Percentiles rank a stretch among this genome's conserved stretches.
Conservation (phyloP, 2,329 filamentous ascomycete species). For the Whalleya microplaca region DNA sequence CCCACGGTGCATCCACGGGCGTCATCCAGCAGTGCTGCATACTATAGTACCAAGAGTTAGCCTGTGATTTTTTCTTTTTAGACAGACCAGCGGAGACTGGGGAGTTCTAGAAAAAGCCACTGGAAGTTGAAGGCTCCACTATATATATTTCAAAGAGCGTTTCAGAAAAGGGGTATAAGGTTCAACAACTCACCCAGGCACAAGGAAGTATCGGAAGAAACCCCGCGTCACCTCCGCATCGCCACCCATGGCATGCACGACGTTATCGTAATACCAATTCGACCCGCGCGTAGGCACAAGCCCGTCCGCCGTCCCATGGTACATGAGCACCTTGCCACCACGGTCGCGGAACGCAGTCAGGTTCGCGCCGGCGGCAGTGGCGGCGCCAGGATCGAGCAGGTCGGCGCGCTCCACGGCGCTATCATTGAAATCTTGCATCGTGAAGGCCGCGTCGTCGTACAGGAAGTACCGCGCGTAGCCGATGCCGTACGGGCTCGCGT, state of each 20-base stretch:
- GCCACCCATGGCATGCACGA: slow-evolving; percentile 33
- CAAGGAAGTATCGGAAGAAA: slow-evolving; percentile 55
- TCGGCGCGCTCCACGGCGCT: slow-evolving; percentile 37
- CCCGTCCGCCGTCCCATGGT: slow-evolving; percentile 49
- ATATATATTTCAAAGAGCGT: no score
- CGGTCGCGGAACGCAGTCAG: slow-evolving; percentile 43
- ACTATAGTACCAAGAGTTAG: background rate
- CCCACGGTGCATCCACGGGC: slow-evolving; percentile 45
- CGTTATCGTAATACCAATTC: slow-evolving; percentile 40
- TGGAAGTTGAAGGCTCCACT: no score
- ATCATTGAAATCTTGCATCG: slow-evolving; percentile 39
- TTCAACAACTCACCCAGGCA: slow-evolving; percentile 52
- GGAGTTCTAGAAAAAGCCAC: no score
- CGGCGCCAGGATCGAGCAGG: slow-evolving; percentile 41
- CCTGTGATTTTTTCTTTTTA: slow-evolving; percentile 21
- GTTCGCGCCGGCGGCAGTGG: slow-evolving; percentile 45
- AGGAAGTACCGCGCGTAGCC: slow-evolving; percentile 46
- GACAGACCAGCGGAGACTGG: no score
- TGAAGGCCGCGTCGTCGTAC: slow-evolving; percentile 43
- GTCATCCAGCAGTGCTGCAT: slow-evolving; percentile 51
- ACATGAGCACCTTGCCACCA: slow-evolving; percentile 50
- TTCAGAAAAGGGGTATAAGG: no score
- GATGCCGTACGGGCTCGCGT: slow-evolving; percentile 39
- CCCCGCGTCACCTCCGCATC: slow-evolving; percentile 43
- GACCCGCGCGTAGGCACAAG: slow-evolving; percentile 44